These are phyloP conservation scores for Myriosclerotinia duriaeana DNA, from an alignment of 2,329 filamentous ascomycete genomes.

Conservation along the genomic window DNA sequence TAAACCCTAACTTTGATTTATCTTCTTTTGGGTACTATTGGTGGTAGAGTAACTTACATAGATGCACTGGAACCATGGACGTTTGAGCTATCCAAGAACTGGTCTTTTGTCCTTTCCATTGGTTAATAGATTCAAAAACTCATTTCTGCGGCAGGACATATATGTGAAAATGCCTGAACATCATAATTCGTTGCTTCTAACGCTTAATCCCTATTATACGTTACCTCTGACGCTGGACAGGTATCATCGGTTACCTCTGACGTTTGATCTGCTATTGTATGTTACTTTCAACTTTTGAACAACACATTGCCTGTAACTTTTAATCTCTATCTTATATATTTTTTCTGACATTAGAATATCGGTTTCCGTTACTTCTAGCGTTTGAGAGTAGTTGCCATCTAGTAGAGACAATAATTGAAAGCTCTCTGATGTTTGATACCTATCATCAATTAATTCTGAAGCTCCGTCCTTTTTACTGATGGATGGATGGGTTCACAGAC, in stretches of 20 bases:
- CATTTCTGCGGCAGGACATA: conserved; percentile 5
- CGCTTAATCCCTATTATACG: not conserved
- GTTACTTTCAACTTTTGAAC: no score
- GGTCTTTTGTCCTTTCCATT: not conserved
- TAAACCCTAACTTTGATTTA: not conserved
- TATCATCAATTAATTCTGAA: no score
- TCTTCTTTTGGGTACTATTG: not conserved
- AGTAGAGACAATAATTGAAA: no score
- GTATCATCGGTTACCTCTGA: not conserved
- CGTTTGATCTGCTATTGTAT: not conserved
- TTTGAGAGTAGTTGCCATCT: no score
- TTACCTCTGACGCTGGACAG: not conserved
- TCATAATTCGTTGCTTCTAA: conserved; percentile 12
- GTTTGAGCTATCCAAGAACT: conserved; percentile 17
- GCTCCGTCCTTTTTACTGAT: not conserved
- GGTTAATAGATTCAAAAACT: not conserved
- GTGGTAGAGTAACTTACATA: conserved; percentile 9
- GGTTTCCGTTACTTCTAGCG: no score
- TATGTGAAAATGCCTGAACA: not conserved
- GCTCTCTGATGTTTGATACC: no score
- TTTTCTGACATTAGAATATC: not conserved
- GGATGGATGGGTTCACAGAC: not conserved
- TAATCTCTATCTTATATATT: not conserved
- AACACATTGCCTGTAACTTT: no score
- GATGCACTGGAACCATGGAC: conserved; percentile 26